These are phyloP conservation scores for Cryphonectria radicalis DNA, from an alignment of 2,329 filamentous ascomycete species.

Conservation along the genomic window DNA sequence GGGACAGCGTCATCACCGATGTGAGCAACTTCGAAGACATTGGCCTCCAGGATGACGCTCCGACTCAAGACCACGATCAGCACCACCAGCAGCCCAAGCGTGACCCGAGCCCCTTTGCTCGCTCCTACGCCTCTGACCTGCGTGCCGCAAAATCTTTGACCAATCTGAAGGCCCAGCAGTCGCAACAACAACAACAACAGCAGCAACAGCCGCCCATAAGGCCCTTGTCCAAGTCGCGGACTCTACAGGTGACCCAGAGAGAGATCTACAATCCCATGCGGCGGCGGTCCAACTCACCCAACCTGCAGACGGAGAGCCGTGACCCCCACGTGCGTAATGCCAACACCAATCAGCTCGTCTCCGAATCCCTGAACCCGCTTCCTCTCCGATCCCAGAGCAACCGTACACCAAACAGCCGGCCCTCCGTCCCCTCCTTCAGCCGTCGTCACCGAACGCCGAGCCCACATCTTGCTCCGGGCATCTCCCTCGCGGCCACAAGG, in stretches of 20 bases:
- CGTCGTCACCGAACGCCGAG: slow-evolving; percentile 57
- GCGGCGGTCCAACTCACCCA: slow-evolving; percentile 40
- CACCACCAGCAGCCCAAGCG: slow-evolving; percentile 40
- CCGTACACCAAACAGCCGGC: slow-evolving; percentile 39
- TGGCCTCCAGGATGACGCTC: slow-evolving; percentile 70
- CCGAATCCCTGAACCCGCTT: slow-evolving; percentile 39
- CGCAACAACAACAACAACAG: neutral
- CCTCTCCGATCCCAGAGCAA: slow-evolving; percentile 35
- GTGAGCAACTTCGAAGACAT: slow-evolving; percentile 92
- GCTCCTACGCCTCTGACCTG: slow-evolving; percentile 50
- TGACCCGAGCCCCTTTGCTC: slow-evolving; percentile 54
- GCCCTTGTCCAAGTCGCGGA: slow-evolving; percentile 36
- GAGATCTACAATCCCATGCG: slow-evolving; percentile 40
- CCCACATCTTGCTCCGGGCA: slow-evolving; percentile 40
- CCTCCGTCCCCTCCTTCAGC: slow-evolving; percentile 46
- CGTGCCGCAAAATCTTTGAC: slow-evolving; percentile 38
- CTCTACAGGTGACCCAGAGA: slow-evolving; percentile 34
- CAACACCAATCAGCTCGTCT: slow-evolving; percentile 44
- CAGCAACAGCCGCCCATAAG: slow-evolving; percentile 36
- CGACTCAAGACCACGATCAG: slow-evolving; percentile 40
- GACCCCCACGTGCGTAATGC: slow-evolving; percentile 56
- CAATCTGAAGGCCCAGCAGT: slow-evolving; percentile 33
- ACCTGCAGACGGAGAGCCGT: slow-evolving; percentile 51
- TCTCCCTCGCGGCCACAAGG: slow-evolving; percentile 50
- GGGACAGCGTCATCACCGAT: slow-evolving; percentile 71